phyloP scores from a whole-genome alignment of 306 rosid species.

The Abrus precatorius region DNA sequence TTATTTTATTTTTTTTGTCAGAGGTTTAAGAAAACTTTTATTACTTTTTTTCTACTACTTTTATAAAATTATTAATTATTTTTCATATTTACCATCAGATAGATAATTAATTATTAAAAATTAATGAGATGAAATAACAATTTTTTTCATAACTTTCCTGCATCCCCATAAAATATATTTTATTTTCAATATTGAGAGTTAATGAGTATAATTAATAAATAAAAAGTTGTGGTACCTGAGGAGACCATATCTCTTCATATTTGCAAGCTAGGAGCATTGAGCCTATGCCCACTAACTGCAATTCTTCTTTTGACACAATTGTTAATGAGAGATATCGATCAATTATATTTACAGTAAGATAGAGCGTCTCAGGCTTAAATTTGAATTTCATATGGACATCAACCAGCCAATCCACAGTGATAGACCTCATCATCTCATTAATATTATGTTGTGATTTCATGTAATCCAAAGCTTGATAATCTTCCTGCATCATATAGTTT shows the following conservation, averaged over 20 bases:
- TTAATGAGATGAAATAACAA: too few relatives aligned
- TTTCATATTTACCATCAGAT: too few relatives aligned
- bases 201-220: too few relatives aligned
- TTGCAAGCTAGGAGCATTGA: constrained; percentile 74
- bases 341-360: constrained; percentile 60
- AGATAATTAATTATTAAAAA: too few relatives aligned
- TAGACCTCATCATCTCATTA: constrained; percentile 65
- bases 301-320: constrained; percentile 53
- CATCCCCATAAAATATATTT: too few relatives aligned
- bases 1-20: too few relatives aligned
- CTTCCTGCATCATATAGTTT: constrained; percentile 46
- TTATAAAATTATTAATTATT: too few relatives aligned
- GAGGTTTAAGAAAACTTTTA: too few relatives aligned
- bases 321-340: constrained; percentile 67
- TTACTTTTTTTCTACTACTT: too few relatives aligned
- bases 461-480: constrained; percentile 50
- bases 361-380: constrained; percentile 68
- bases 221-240: constrained; percentile 53
- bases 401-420: constrained; percentile 66
- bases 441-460: constrained; percentile 60
- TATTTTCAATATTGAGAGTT: too few relatives aligned
- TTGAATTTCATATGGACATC: constrained; percentile 64
- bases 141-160: too few relatives aligned
- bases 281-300: constrained; percentile 66
- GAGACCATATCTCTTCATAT: constrained; percentile 64